Evolutionary conservation across 768 basidiomycete species (phyloP), one percentile per base, ranked within the genome.

Genomic region (Clitopilus hobsonii): DNA sequence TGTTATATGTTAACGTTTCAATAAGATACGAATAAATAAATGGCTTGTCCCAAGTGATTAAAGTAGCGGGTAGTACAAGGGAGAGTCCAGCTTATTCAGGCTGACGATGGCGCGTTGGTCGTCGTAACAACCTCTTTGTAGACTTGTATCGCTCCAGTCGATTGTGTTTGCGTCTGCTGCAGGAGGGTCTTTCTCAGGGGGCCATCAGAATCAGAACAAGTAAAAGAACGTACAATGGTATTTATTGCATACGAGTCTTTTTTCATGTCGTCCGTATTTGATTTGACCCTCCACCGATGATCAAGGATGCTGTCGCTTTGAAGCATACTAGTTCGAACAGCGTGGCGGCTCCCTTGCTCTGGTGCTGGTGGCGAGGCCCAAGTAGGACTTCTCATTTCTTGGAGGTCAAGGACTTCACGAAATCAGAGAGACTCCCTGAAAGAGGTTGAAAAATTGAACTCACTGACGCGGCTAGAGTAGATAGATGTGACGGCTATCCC

Each of bases 401-500:
- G 56, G 5, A 62, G 55, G 48, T 62, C 61, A 6, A 62, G 36
- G 27, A 62, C 61, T 25, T n/a, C 11, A 23, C 5, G 14, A 11
- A 23, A 38, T 30, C 18, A 49, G 23, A 6, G 32, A 26, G 20
- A 20, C 14, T 36, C 10, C 22, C 22, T 14, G 22, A 41, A 32
- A n/a, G n/a, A n/a, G n/a, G n/a, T 6, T 16, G 26, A 16, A 11
- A 16, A 16, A 13, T 10, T 16, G 47, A 32, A 62, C 61, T 57
- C 38, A 62, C 61, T 62, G 18, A 62, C 61, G 25, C 48, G 61
- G 11, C 47, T 28, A 3, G 61, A 62, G 28, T 60, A 62, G 7
- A 62, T 62, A 5, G 61, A 59, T 3, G 61, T 62, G 5, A 58
- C 38, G 6, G 61, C 61, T 49, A 62, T 62, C 16, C 61, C 61